Base-by-base conservation (phyloP, 306 rosid genomes). In the Oxytropis ochrocephala region DNA sequence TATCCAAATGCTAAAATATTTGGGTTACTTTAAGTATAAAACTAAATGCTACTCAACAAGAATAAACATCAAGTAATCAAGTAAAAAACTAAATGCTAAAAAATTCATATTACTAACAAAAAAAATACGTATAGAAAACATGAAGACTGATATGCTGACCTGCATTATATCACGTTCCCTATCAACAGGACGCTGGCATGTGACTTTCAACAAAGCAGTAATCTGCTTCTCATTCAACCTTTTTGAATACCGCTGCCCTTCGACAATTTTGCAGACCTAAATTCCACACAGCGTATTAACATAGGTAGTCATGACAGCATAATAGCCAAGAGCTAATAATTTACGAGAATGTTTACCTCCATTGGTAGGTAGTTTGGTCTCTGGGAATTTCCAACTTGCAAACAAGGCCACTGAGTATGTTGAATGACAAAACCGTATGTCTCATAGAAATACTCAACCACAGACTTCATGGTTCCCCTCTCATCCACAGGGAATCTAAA, bases 191-290 rank as follows among this genome's bases (percentile, higher is more conserved):
- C 99, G 97, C 74, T 95, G 99, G 27, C 99, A 95, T 6, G 97
- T 91, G 27, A 89, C 99, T 76, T 85, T 91, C 21, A 95, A 84
- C 75, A 95, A 66, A 51, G 92, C 97, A 35, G 99, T 89, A 38
- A 95, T 95, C 81, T 95, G 99, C 53, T 81, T 80, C 71, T 91
- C 96, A 69, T 95, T 95, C 44, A 95, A 50, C 79, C 96, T 73
- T 72, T 91, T 95, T 0, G 99, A 89, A 38, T 95, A 95, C 69
- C 99, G 57, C 65, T 95, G 99, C 4, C 99, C 99, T 75, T 95
- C 95, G 3, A 95, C 97, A 33, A 95, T 95, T 82, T 95, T 95
- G 78, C 97, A 95, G 16, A 95, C 99, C 99, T 95, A 69, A 42
- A 83, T 9, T 48, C 57, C 55, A 50, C 18, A 66, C 18, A 55